phyloP scores from a whole-genome alignment of 2,329 filamentous ascomycete species.

The Colletotrichum eremochloae region DNA sequence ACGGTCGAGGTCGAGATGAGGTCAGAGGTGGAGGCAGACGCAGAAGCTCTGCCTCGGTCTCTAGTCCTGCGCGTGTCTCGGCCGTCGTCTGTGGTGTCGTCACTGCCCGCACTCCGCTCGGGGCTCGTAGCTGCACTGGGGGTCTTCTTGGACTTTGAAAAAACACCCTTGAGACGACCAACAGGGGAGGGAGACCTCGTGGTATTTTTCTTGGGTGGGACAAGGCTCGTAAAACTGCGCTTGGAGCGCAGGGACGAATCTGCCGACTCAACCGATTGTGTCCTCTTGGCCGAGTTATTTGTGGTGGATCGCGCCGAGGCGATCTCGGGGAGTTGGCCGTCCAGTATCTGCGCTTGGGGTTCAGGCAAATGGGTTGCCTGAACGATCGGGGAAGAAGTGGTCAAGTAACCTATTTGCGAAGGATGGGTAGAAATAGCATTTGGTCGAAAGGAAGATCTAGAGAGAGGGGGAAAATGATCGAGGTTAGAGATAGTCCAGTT shows the following conservation, averaged over 20 bases:
- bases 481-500: conserved; percentile 32
- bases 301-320: conserved; percentile 54
- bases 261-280: conserved; percentile 51
- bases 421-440: conserved; percentile 67
- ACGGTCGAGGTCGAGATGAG: conserved; percentile 18
- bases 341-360: conserved; percentile 57
- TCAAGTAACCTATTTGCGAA: conserved; percentile 76
- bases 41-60: conserved; percentile 37
- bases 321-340: conserved; percentile 48
- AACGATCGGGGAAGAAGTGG: conserved; percentile 76
- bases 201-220: conserved; percentile 57
- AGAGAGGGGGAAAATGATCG: conserved; percentile 19
- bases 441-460: conserved; percentile 51
- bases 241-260: conserved; percentile 47
- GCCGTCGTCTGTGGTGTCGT: conserved; percentile 40
- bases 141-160: conserved; percentile 67
- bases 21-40: conserved; percentile 40
- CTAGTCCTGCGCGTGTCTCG: conserved; percentile 32
- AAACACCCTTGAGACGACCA: conserved; percentile 79
- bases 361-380: conserved; percentile 67
- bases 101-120: conserved; percentile 46
- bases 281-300: conserved; percentile 49
- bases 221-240: conserved; percentile 55
- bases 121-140: conserved; percentile 58
- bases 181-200: conserved; percentile 77